A percentile compares a stretch with the other conserved stretches of the same genome.
These are phyloP conservation scores for Abrus precatorius DNA, from an alignment of 306 rosid genomes.

Conservation along the genomic window DNA sequence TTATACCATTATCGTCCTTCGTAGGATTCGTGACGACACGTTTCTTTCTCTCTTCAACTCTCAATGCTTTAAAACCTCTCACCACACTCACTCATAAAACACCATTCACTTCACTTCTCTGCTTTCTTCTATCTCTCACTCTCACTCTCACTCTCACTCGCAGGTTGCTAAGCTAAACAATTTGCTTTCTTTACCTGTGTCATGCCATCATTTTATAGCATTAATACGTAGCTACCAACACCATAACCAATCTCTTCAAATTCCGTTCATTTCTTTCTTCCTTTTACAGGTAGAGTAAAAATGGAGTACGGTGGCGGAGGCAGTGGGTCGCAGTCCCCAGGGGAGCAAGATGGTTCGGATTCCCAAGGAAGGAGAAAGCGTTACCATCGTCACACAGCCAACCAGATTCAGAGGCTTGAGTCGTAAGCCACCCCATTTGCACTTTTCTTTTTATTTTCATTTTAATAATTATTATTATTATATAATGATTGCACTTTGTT, in stretches of 20 bases:
- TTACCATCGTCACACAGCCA: constrained; percentile 94
- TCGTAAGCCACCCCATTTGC: constrained; percentile 57
- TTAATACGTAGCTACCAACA: no score
- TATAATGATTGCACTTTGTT: no score
- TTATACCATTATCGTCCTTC: not conserved
- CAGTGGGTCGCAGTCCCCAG: constrained; percentile 9
- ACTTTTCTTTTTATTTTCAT: not conserved
- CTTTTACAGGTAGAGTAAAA: not conserved
- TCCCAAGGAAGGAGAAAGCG: constrained; percentile 78
- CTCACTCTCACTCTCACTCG: not conserved
- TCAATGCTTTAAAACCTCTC: not conserved
- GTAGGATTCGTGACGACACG: not conserved
- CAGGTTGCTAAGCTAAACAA: not conserved
- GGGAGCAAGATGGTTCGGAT: constrained; percentile 59
- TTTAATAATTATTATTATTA: no score
- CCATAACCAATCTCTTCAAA: no score
- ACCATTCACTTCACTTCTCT: not conserved
- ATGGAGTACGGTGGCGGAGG: constrained; percentile 22
- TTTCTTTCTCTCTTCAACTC: not conserved
- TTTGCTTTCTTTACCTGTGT: not conserved
- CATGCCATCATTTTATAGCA: no score
- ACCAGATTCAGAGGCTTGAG: constrained; percentile 97
- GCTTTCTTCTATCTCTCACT: no score
- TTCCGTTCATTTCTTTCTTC: no score
- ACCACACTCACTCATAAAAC: not conserved